Conservation (phyloP, 2,329 filamentous ascomycete species). For the Colletotrichum sp. region DNA sequence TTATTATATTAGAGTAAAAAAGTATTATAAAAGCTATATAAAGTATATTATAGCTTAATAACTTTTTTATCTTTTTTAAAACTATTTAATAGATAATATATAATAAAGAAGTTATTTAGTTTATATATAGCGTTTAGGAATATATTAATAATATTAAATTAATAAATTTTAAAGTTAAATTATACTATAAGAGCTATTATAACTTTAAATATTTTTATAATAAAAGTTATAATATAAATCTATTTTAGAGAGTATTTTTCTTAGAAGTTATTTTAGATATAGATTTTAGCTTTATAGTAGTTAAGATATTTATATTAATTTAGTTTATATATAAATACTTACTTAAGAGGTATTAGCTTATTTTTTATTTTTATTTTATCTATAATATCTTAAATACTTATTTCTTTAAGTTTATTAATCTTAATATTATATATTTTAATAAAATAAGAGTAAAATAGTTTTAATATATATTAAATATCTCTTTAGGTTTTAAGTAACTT, state of each 20-base stretch:
- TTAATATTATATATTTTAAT: not conserved
- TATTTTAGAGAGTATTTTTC: not conserved
- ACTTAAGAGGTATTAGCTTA: not conserved
- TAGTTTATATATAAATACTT: not conserved
- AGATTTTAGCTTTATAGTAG: not conserved
- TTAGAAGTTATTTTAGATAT: not conserved
- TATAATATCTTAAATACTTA: not conserved
- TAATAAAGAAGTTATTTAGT: not conserved
- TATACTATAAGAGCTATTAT: not conserved
- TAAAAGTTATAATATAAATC: not conserved
- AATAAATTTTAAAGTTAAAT: not conserved
- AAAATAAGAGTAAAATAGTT: not conserved
- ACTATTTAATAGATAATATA: not conserved
- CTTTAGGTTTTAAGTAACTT: fast-evolving
- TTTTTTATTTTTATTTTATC: too few relatives aligned
- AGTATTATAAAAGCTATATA: not conserved
- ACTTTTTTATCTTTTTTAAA: too few relatives aligned
- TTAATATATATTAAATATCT: not conserved
- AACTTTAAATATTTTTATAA: not conserved
- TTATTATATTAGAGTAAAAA: not conserved
- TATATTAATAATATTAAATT: not conserved
- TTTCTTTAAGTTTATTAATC: not conserved
- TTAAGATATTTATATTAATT: not conserved
- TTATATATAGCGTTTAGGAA: not conserved
- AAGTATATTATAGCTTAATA: not conserved